Conservation (phyloP, 23 red algal genomes). For the Cyanidiococcus yangmingshanensis region DNA sequence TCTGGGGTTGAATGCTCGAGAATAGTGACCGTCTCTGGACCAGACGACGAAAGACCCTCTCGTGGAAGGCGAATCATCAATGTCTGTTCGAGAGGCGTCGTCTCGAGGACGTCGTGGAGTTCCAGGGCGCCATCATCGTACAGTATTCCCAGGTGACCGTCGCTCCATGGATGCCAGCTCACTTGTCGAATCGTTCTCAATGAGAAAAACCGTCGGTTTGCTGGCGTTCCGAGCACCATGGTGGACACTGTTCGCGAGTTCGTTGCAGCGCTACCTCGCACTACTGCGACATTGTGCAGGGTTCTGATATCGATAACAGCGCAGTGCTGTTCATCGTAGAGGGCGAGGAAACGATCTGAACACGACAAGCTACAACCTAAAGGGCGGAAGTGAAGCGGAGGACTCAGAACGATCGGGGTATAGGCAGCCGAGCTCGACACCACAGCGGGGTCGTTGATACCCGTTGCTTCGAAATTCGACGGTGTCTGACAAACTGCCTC, state of each 20-base stretch:
- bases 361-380: not conserved
- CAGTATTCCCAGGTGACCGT: not conserved
- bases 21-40: not conserved
- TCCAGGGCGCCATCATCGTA: conserved; percentile 1
- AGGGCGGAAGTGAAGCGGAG: not conserved
- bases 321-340: not conserved
- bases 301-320: not conserved
- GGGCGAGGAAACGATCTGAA: not conserved
- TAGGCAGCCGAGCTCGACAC: not conserved
- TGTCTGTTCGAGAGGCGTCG: not conserved
- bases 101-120: not conserved
- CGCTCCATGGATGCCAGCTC: conserved; percentile 13
- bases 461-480: not conserved
- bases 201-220: not conserved
- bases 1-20: no score
- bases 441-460: not conserved
- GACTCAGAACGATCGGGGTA: not conserved
- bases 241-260: not conserved
- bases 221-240: not conserved
- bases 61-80: not conserved
- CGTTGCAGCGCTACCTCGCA: not conserved
- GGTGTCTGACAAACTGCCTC: not conserved
- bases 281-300: not conserved
- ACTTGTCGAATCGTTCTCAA: not conserved
- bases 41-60: not conserved